These are phyloP conservation scores for Crithidia fasciculata DNA, from an alignment of 208 protist species.

Conservation along the genomic window DNA sequence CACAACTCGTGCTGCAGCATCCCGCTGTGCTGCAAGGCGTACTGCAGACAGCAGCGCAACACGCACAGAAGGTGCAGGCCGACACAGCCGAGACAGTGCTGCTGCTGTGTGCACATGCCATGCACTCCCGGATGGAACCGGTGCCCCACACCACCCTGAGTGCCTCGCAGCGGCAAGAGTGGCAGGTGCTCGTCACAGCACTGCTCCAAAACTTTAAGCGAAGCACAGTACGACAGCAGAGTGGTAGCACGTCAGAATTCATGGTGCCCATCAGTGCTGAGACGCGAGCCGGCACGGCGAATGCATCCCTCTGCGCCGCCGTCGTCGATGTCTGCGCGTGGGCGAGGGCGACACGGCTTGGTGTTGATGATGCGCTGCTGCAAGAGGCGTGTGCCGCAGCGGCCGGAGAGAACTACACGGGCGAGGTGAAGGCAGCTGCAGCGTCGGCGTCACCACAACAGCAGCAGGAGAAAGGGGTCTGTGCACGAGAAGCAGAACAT, in stretches of 20 bases:
- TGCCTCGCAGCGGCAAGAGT: neutral
- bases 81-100: neutral
- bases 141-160: no score
- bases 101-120: conserved; percentile 7
- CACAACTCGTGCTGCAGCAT: conserved; percentile 1
- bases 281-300: neutral
- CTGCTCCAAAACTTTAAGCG: neutral
- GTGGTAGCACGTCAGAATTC: no score
- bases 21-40: neutral
- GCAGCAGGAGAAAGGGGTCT: no score
- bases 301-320: neutral
- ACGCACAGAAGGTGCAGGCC: neutral
- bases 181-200: neutral
- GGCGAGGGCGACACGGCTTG: neutral
- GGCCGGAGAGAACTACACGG: neutral
- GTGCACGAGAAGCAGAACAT: no score
- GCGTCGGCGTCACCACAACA: no score
- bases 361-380: neutral
- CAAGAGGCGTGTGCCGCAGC: neutral
- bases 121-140: neutral
- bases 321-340: neutral
- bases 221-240: no score
- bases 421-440: no score
- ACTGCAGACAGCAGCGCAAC: neutral
- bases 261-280: neutral